These are phyloP conservation scores for Verticillium isaacii DNA, from an alignment of 2,329 filamentous ascomycete species.

Conservation along the genomic window DNA sequence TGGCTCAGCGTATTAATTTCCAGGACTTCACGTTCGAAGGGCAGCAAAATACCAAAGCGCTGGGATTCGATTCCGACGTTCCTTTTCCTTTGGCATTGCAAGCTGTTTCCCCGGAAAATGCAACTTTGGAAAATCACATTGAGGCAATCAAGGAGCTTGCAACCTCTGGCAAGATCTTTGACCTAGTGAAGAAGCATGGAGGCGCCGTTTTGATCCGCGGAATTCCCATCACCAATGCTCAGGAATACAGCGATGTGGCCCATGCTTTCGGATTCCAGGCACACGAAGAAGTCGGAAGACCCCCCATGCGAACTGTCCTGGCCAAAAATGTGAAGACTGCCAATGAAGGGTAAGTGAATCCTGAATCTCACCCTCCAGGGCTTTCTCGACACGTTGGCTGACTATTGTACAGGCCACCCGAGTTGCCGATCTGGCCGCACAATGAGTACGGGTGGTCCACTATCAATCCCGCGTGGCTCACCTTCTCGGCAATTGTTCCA, in stretches of 20 bases:
- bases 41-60: conserved; percentile 14
- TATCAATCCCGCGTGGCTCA: conserved; percentile 29
- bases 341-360: conserved; percentile 23
- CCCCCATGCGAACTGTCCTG: conserved; percentile 23
- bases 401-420: conserved; percentile 17
- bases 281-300: conserved; percentile 28
- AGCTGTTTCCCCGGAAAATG: not conserved
- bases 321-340: conserved; percentile 30
- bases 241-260: conserved; percentile 27
- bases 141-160: conserved; percentile 12
- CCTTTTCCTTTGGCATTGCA: conserved; percentile 18
- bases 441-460: conserved; percentile 32
- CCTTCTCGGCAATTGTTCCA: conserved; percentile 20
- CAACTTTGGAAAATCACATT: conserved; percentile 12
- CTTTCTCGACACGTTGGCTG: not conserved
- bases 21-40: conserved; percentile 16
- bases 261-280: conserved; percentile 27
- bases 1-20: not conserved
- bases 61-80: conserved; percentile 16
- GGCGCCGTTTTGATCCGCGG: conserved; percentile 27
- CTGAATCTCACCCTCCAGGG: not conserved
- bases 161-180: conserved; percentile 19
- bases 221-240: conserved; percentile 21
- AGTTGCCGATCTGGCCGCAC: conserved; percentile 33
- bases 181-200: conserved; percentile 20